Base-by-base conservation (phyloP, 2,329 filamentous ascomycete species). In the Aspergillus persii region DNA sequence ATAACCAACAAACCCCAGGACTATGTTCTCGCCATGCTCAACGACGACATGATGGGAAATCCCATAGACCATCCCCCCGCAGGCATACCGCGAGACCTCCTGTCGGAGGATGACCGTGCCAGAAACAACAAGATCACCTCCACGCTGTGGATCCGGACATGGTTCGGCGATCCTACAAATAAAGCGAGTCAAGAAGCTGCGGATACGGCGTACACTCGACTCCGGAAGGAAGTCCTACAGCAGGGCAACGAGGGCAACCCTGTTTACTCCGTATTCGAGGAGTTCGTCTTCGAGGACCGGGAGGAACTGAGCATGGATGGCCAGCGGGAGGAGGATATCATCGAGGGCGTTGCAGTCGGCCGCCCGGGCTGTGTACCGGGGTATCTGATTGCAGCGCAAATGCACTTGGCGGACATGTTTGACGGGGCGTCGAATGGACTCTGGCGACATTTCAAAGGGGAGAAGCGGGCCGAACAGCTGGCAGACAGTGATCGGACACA, bases 131-230 rank as follows among this genome's bases (percentile, higher is more conserved):
- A 61, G 36, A 51, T 56, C 18, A 46, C 41, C 3, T 3, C 31
- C 33, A 56, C 47, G 23, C 53, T 66, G 26, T 64, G 53, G 50
- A 63, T 64, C 39, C 60, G 64, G 26, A 66, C 64, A 15, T 66
- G 62, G 60, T 66, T 61, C 51, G 64, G 64, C 1, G 8, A 56
- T 8, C 12, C 41, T 12, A 39, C 27, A 27, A 52, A 66, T 29
- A 31, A 18, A 12, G 54, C 52, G 11, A 63, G 60, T 26, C 60
- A 59, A 36, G 49, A 56, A 12, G 57, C 57, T 11, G 62, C 62
- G 1, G 59, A 66, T 33, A 52, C 33, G 1, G 62, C 48, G 8
- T 64, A 66, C 49, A 15, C 39, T 11, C 59, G 53, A 30, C 53
- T 65, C 11, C 3, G 41, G 12, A 18, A 46, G 4, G 18, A 26